Evolutionary conservation across 1,284 basidiomycete species (phyloP).

Genomic region (Schizopora paradoxa): DNA sequence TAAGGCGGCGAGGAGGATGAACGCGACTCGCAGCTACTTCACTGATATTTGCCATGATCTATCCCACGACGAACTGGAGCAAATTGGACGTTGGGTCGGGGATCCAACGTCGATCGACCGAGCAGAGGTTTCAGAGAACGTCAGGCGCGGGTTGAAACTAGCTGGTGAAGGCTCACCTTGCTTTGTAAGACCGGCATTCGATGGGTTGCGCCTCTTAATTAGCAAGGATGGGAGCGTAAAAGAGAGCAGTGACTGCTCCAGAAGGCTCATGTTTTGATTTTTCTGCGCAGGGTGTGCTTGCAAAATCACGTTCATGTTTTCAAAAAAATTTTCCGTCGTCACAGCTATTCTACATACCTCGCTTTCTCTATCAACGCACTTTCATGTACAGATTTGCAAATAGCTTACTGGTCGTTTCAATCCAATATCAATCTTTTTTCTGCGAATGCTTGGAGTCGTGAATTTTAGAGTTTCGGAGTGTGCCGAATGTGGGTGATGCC

Average conservation of each 20-base stretch:
- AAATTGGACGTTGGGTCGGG: conserved; percentile 39
- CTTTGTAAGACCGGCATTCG: conserved; percentile 68
- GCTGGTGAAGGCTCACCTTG: conserved; percentile 40
- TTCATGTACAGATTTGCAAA: too few relatives aligned
- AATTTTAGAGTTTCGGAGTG: too few relatives aligned
- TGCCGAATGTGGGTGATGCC: too few relatives aligned
- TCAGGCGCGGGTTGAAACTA: conserved; percentile 39
- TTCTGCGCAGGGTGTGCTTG: too few relatives aligned
- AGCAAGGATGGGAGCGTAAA: conserved; percentile 34
- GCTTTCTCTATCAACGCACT: too few relatives aligned
- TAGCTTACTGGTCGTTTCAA: too few relatives aligned
- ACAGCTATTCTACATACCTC: too few relatives aligned
- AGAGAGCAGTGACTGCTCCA: conserved; percentile 40
- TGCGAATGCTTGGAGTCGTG: too few relatives aligned
- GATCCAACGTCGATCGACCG: conserved; percentile 29
- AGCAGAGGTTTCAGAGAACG: conserved; percentile 33
- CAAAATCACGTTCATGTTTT: too few relatives aligned
- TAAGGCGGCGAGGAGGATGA: conserved; percentile 45
- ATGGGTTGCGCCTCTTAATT: conserved; percentile 55
- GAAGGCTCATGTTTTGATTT: too few relatives aligned
- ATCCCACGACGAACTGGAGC: conserved; percentile 62
- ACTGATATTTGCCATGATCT: conserved; percentile 67
- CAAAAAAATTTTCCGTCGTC: too few relatives aligned
- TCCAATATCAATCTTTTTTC: too few relatives aligned
- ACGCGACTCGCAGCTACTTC: conserved; percentile 58